Conservation (phyloP, 148 eudicot genomes). For the Camellia lanceoleosa region DNA sequence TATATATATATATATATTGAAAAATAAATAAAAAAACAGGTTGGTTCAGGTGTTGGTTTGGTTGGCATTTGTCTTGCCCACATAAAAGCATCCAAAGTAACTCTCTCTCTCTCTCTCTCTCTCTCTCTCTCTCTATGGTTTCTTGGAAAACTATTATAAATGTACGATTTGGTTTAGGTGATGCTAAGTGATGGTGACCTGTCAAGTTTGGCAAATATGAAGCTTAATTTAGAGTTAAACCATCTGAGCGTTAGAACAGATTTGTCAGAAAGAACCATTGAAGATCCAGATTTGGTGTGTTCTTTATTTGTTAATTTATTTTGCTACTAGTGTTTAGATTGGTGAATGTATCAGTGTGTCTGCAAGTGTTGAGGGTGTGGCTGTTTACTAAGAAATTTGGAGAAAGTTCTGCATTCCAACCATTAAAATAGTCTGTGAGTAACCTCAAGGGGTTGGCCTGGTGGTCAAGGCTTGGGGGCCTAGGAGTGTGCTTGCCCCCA, state of each 20-base stretch:
- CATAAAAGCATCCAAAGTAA: conserved; percentile 73
- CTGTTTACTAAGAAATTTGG: not conserved
- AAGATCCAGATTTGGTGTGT: conserved; percentile 36
- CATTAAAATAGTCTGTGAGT: too few species aligned
- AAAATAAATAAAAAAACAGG: conserved; percentile 36
- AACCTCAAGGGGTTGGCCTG: too few species aligned
- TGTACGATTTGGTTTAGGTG: conserved; percentile 42
- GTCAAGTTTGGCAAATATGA: conserved; percentile 72
- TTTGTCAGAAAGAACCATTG: conserved; percentile 10
- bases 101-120: not conserved
- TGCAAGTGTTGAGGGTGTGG: not conserved
- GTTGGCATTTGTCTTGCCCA: conserved; percentile 78
- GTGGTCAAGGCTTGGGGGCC: too few species aligned
- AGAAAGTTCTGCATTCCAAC: not conserved
- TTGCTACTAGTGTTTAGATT: not conserved
- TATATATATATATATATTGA: too few species aligned
- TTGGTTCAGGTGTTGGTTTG: conserved; percentile 96
- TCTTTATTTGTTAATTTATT: not conserved
- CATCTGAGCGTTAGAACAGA: conserved; percentile 18
- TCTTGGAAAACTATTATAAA: not conserved
- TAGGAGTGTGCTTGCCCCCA: too few species aligned
- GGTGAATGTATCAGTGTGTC: not conserved
- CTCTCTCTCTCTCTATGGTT: conserved; percentile 12
- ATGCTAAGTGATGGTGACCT: conserved; percentile 74
- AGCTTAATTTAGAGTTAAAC: conserved; percentile 67